These are phyloP conservation scores for Penicillium malachiteum DNA, from an alignment of 495 filamentous ascomycete species.

Conservation along the genomic window DNA sequence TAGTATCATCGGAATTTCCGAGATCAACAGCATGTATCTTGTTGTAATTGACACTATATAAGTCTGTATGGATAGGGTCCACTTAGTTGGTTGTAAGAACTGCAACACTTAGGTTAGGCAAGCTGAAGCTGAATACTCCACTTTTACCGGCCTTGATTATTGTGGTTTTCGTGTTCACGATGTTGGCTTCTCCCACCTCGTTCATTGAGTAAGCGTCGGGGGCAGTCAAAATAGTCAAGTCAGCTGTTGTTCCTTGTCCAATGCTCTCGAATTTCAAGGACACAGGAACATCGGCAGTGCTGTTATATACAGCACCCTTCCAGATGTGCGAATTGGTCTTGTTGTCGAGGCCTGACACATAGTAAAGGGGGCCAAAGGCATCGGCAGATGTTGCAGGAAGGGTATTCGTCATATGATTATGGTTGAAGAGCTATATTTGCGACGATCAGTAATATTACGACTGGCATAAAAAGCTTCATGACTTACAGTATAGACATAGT, in stretches of 20 bases:
- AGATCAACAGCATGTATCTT: too few relatives aligned
- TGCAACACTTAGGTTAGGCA: slow-evolving; percentile 53
- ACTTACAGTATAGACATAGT: slow-evolving; percentile 36
- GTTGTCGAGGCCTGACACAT: slow-evolving; percentile 35
- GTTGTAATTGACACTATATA: too few relatives aligned
- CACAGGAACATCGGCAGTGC: slow-evolving; percentile 48
- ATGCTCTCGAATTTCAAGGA: slow-evolving; percentile 56
- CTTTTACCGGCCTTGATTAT: slow-evolving; percentile 43
- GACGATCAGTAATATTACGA: background rate
- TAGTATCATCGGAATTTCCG: too few relatives aligned
- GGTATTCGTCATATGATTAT: slow-evolving; percentile 40
- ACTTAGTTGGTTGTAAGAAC: slow-evolving; percentile 38
- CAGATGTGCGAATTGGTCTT: slow-evolving; percentile 44
- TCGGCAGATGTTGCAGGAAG: slow-evolving; percentile 40
- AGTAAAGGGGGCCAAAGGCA: slow-evolving; percentile 46
- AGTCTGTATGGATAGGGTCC: background rate
- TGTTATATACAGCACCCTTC: slow-evolving; percentile 69
- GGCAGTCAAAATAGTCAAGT: slow-evolving; percentile 59
- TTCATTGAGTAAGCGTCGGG: slow-evolving; percentile 42
- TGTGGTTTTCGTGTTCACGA: slow-evolving; percentile 44
- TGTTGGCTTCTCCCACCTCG: slow-evolving; percentile 34
- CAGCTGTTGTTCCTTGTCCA: slow-evolving; percentile 40
- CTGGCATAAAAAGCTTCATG: background rate
- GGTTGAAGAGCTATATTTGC: slow-evolving; percentile 36
- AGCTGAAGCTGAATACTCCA: slow-evolving; percentile 47